phyloP scores from a whole-genome alignment of 1,284 basidiomycete species.

The Ceratobasidium sp. region DNA sequence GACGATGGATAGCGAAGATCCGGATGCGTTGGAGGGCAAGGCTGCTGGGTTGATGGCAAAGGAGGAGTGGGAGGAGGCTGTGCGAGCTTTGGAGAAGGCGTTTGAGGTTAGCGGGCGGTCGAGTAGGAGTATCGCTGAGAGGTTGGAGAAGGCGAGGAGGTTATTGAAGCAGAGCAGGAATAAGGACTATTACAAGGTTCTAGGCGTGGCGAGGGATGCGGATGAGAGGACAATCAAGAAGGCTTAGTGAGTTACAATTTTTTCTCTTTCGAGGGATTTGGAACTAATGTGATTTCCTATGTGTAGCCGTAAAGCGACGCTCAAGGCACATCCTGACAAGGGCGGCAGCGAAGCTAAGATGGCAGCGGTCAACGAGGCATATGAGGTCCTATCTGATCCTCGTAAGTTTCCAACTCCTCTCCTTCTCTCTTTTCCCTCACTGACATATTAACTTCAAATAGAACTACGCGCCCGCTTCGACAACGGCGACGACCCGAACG shows the following conservation, averaged over 20 bases:
- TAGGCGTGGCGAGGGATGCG: slow-evolving; percentile 77
- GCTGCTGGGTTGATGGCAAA: slow-evolving; percentile 81
- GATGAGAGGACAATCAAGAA: slow-evolving; percentile 69
- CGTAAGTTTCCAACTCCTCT: slow-evolving; percentile 62
- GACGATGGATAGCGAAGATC: slow-evolving; percentile 60
- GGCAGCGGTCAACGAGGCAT: slow-evolving; percentile 96
- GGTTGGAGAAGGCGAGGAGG: slow-evolving; percentile 86
- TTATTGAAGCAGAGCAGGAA: slow-evolving; percentile 89
- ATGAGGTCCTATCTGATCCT: slow-evolving; percentile 88
- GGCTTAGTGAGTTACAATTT: slow-evolving; percentile 61
- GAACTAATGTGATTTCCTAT: background rate
- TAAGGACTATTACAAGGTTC: slow-evolving; percentile 98
- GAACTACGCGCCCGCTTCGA: slow-evolving; percentile 92
- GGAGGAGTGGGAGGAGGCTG: slow-evolving; percentile 92
- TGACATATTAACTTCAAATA: slow-evolving; percentile 49
- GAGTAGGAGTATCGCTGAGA: slow-evolving; percentile 79
- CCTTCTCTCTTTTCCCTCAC: background rate
- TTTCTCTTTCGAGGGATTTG: background rate
- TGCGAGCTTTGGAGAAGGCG: slow-evolving; percentile 81
- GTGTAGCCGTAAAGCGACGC: slow-evolving; percentile 83
- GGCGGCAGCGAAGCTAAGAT: slow-evolving; percentile 95
- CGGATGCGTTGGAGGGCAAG: slow-evolving; percentile 71
- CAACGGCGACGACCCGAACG: slow-evolving; percentile 97
- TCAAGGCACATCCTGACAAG: slow-evolving; percentile 94
- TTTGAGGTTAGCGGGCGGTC: slow-evolving; percentile 84